Evolutionary conservation across 306 rosid genomes (phyloP).

Genomic region (Quercus glauca): DNA sequence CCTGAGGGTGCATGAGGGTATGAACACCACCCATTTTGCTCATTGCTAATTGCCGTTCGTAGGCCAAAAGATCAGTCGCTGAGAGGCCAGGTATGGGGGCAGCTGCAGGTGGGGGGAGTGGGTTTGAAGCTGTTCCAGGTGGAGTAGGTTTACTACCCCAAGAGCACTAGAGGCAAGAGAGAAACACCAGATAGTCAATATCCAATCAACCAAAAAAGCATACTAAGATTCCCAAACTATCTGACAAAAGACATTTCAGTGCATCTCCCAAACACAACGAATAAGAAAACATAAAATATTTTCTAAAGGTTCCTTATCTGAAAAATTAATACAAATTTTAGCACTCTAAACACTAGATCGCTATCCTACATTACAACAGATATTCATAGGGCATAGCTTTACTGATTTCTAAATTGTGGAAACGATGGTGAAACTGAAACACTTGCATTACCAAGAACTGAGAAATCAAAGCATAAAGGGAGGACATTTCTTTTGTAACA

Average conservation of each 20-base stretch:
- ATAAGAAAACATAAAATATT: neutral
- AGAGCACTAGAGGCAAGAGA: constrained; percentile 56
- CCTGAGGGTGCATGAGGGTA: constrained; percentile 85
- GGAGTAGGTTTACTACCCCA: constrained; percentile 99
- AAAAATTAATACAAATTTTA: neutral
- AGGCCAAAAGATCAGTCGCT: constrained; percentile 62
- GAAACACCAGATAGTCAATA: neutral
- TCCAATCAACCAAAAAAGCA: neutral
- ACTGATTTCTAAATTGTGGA: neutral
- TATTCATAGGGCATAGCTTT: neutral
- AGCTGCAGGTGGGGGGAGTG: constrained; percentile 91
- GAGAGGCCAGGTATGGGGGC: constrained; percentile 67
- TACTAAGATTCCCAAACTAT: neutral
- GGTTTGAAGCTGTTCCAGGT: constrained; percentile 88
- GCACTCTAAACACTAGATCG: neutral
- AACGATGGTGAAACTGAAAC: neutral
- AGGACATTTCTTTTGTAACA: too few species aligned
- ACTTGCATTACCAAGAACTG: neutral
- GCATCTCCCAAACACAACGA: neutral
- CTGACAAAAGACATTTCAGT: neutral
- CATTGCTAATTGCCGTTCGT: constrained; percentile 84
- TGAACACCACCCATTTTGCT: constrained; percentile 93
- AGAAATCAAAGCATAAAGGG: neutral
- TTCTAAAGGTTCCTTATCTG: neutral
- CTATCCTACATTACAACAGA: neutral